A percentile compares a stretch with the other conserved stretches of the same genome.
Conservation (phyloP, 768 basidiomycete species). For the Heimioporus sp. region DNA sequence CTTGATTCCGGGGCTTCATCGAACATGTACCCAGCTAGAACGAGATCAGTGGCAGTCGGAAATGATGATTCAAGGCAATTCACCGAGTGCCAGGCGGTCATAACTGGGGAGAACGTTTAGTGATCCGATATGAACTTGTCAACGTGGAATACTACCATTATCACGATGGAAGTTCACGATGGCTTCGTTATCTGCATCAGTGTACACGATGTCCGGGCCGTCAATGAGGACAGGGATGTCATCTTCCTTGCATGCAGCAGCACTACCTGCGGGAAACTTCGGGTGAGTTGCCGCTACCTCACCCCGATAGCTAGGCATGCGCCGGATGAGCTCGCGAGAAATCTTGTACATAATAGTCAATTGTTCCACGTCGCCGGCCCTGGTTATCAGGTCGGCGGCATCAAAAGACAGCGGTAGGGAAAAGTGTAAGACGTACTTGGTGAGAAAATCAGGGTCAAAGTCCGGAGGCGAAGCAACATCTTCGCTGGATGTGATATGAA, state of each 20-base stretch:
- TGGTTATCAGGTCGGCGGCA: neutral
- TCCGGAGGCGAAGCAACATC: slow-evolving; percentile 40
- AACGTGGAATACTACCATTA: neutral
- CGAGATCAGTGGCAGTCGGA: neutral
- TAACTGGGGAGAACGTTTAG: neutral
- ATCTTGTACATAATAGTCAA: slow-evolving; percentile 55
- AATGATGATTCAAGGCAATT: neutral
- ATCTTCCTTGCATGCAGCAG: slow-evolving; percentile 20
- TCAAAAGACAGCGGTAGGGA: neutral
- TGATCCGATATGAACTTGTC: neutral
- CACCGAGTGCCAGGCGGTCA: neutral
- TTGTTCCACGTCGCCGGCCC: slow-evolving; percentile 39
- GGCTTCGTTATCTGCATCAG: slow-evolving; percentile 31
- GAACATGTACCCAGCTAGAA: slow-evolving; percentile 61
- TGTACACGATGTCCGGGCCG: slow-evolving; percentile 31
- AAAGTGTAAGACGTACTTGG: slow-evolving; percentile 32
- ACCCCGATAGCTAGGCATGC: slow-evolving; percentile 37
- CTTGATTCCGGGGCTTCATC: slow-evolving; percentile 59
- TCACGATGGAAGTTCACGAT: slow-evolving; percentile 26
- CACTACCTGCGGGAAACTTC: slow-evolving; percentile 24
- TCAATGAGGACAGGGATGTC: slow-evolving; percentile 20
- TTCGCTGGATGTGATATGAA: slow-evolving; percentile 44
- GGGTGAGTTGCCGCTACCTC: slow-evolving; percentile 15
- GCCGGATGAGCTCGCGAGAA: slow-evolving; percentile 49
- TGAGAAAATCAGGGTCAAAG: slow-evolving; percentile 46